Evolutionary conservation across 2,329 filamentous ascomycete genomes (phyloP).

Genomic region (Sporothrix phasma): DNA sequence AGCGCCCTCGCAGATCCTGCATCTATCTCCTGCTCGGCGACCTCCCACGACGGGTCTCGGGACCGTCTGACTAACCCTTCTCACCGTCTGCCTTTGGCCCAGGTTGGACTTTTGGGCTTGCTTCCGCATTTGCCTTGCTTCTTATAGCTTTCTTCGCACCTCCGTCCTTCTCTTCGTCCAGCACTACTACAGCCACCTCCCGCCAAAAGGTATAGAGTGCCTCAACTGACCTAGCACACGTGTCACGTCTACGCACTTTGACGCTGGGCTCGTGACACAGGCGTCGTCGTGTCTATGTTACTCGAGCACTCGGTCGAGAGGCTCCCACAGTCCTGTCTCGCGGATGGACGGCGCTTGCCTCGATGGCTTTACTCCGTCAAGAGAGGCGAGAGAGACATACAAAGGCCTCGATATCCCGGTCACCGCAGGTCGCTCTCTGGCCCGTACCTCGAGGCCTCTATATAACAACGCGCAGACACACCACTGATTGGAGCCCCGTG

Average conservation of each 20-base stretch:
- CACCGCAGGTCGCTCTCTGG: too few relatives aligned
- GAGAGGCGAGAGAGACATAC: not conserved
- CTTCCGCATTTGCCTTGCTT: not conserved
- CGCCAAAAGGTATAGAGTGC: not conserved
- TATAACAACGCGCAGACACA: not conserved
- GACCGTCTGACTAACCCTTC: too few relatives aligned
- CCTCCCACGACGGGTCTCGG: too few relatives aligned
- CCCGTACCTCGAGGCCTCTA: too few relatives aligned
- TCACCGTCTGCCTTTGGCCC: too few relatives aligned
- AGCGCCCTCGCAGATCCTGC: not conserved
- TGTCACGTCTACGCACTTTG: not conserved
- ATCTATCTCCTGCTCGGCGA: not conserved
- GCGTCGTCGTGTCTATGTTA: not conserved
- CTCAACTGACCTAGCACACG: not conserved
- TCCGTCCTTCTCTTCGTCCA: not conserved
- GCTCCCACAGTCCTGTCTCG: not conserved
- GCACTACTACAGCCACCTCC: not conserved
- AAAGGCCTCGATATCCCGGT: not conserved
- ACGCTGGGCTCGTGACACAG: not conserved
- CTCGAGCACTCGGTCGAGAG: not conserved
- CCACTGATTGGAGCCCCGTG: not conserved
- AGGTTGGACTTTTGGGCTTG: too few relatives aligned
- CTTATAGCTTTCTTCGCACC: not conserved
- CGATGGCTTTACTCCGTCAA: not conserved
- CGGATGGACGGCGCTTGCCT: not conserved